Conservation (phyloP, 352 stramenopile species). For the Globisporangium acanthophoron region DNA sequence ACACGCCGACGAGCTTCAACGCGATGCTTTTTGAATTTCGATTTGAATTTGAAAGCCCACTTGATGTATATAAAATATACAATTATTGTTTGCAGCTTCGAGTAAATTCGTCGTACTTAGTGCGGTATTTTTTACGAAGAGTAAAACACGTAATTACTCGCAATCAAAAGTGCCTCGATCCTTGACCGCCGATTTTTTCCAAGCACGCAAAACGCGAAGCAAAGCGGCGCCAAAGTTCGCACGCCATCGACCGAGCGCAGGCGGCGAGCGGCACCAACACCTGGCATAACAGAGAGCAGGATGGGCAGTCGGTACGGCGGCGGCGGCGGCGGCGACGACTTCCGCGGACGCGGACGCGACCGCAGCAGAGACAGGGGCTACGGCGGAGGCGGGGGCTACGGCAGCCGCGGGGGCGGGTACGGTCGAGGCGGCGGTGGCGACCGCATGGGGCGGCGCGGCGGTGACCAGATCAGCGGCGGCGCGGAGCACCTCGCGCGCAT, state of each 20-base stretch:
- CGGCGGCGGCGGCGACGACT: slow-evolving; percentile 52
- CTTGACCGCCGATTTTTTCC: neutral
- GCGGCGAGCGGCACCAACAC: neutral
- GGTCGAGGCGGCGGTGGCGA: slow-evolving; percentile 37
- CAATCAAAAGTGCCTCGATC: neutral
- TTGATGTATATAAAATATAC: too few species aligned
- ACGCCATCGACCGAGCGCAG: neutral
- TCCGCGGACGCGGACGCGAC: slow-evolving; percentile 54
- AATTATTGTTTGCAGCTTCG: neutral
- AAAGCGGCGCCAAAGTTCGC: neutral
- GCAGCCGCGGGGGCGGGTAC: slow-evolving; percentile 61
- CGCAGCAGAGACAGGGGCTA: slow-evolving; percentile 58
- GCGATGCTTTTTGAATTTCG: neutral
- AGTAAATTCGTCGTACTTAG: slow-evolving; percentile 1
- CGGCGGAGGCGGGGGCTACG: slow-evolving; percentile 52
- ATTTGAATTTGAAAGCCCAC: neutral
- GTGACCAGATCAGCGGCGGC: slow-evolving; percentile 65
- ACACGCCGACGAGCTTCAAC: neutral
- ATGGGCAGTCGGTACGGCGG: slow-evolving; percentile 69
- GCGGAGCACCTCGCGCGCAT: slow-evolving; percentile 96
- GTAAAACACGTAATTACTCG: neutral
- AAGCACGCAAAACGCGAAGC: neutral
- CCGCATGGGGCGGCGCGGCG: slow-evolving; percentile 30
- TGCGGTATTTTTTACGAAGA: neutral
- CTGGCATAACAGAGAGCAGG: neutral